phyloP scores from a whole-genome alignment of 441 rosid genomes.

The Metrosideros polymorpha region DNA sequence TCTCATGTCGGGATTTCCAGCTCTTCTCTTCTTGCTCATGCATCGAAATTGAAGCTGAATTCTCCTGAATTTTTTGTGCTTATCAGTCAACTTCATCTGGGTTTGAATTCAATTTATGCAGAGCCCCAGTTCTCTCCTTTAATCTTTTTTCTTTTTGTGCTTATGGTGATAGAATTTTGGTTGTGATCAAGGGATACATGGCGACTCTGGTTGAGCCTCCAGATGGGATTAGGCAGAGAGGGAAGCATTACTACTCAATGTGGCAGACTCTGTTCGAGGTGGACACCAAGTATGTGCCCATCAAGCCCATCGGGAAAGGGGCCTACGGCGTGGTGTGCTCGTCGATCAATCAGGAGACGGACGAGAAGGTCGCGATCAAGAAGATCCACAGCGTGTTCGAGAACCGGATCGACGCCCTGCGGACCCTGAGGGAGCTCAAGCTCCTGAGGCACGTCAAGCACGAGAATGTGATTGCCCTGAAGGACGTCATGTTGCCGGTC shows the following conservation, averaged over 20 bases:
- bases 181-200: neutral
- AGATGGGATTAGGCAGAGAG: neutral
- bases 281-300: neutral
- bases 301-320: neutral
- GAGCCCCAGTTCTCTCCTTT: neutral
- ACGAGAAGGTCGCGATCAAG: neutral
- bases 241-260: conserved; percentile 3
- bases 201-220: neutral
- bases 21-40: neutral
- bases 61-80: neutral
- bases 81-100: neutral
- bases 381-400: neutral
- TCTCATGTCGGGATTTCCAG: neutral
- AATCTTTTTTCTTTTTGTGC: neutral
- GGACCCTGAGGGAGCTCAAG: conserved; percentile 2
- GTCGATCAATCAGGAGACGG: neutral
- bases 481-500: neutral
- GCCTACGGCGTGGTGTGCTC: neutral
- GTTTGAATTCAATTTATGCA: neutral
- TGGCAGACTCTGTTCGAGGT: neutral
- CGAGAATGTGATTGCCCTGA: neutral
- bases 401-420: neutral
- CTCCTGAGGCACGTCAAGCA: neutral
- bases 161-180: neutral
- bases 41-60: neutral